Percentiles rank a stretch among this genome's conserved stretches.
Evolutionary conservation across 495 filamentous ascomycete species (phyloP).

Genomic region (Daldinia concentrica): DNA sequence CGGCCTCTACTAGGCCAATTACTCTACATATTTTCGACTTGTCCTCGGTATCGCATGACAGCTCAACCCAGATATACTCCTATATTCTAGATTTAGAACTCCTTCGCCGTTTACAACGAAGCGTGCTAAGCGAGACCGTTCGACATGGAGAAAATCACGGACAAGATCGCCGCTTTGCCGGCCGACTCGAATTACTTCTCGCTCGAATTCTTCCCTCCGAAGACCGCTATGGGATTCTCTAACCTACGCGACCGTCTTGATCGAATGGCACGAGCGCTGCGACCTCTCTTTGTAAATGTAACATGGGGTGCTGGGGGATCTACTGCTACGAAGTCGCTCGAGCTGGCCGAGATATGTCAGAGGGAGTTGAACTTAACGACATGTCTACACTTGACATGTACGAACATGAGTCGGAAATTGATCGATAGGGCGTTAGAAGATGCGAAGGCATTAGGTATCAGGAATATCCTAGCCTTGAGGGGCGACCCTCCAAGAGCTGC

Average conservation of each 20-base stretch:
- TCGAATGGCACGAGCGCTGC: slow-evolving; percentile 90
- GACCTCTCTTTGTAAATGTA: slow-evolving; percentile 94
- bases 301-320: slow-evolving; percentile 98
- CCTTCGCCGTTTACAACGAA: not conserved
- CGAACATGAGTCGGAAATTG: slow-evolving; percentile 89
- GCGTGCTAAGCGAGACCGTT: not conserved
- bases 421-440: slow-evolving; percentile 91
- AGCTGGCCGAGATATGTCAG: slow-evolving; percentile 95
- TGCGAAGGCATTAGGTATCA: slow-evolving; percentile 89
- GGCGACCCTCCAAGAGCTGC: slow-evolving; percentile 92
- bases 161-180: slow-evolving; percentile 93
- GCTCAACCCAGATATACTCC: not conserved
- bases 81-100: not conserved
- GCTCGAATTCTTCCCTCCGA: slow-evolving; percentile 98
- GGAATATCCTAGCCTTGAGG: slow-evolving; percentile 92
- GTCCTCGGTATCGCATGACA: not conserved
- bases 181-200: slow-evolving; percentile 87
- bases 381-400: slow-evolving; percentile 95
- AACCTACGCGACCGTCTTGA: slow-evolving; percentile 93
- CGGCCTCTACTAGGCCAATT: not conserved
- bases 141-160: slow-evolving; percentile 89
- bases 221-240: slow-evolving; percentile 90
- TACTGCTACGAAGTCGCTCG: slow-evolving; percentile 87
- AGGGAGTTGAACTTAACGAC: slow-evolving; percentile 90
- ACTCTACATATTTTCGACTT: slow-evolving; percentile 17